phyloP scores from a whole-genome alignment of 441 rosid species.

The Aleurites moluccanus region DNA sequence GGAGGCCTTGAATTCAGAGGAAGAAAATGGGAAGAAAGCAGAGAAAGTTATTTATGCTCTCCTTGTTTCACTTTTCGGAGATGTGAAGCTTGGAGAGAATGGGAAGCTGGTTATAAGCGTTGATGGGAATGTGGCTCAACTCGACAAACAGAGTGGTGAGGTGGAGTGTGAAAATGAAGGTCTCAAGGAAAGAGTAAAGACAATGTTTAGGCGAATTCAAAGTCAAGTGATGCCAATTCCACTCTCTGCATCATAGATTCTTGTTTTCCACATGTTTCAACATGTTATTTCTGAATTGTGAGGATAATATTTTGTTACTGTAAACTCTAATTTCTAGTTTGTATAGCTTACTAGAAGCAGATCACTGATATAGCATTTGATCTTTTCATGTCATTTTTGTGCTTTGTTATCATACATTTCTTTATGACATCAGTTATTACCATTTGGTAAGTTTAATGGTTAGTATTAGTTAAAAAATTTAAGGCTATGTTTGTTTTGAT shows the following conservation, averaged over 20 bases:
- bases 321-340: background rate
- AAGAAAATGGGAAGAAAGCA: conserved; percentile 69
- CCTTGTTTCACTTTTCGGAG: conserved; percentile 85
- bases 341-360: background rate
- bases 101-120: conserved; percentile 71
- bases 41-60: conserved; percentile 77
- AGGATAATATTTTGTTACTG: background rate
- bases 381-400: background rate
- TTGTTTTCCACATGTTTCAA: background rate
- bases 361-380: background rate
- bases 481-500: no score
- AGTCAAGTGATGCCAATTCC: conserved; percentile 80
- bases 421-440: no score
- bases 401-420: background rate
- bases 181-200: conserved; percentile 72
- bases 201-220: conserved; percentile 64
- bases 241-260: conserved; percentile 40
- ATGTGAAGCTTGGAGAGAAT: conserved; percentile 72
- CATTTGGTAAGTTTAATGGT: no score
- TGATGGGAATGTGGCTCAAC: conserved; percentile 74
- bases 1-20: conserved; percentile 53
- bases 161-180: conserved; percentile 86
- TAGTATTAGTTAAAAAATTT: no score
- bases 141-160: conserved; percentile 77
- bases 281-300: background rate